These are phyloP conservation scores for Viola odorata DNA, from an alignment of 345 rosid genomes.

Conservation along the genomic window DNA sequence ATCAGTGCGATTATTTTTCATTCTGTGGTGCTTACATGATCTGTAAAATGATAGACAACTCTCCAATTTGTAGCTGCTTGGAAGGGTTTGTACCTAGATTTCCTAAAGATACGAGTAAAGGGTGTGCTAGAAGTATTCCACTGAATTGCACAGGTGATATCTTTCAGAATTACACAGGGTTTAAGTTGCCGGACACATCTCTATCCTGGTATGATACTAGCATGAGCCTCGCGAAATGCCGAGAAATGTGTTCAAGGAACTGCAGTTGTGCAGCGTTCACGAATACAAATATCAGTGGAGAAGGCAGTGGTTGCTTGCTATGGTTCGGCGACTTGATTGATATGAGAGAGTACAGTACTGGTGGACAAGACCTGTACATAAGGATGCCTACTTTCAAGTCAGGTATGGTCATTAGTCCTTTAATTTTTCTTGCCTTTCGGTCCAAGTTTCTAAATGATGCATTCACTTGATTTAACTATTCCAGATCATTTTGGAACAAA, in stretches of 20 bases:
- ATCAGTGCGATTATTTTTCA: conserved; percentile 18
- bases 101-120: background rate
- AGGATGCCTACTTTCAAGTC: conserved; percentile 1
- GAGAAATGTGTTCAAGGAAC: background rate
- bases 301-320: conserved; percentile 14
- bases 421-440: no score
- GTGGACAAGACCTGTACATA: conserved; percentile 8
- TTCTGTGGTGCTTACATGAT: conserved; percentile 12
- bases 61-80: conserved; percentile 8
- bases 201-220: background rate
- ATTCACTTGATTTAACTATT: background rate
- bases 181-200: conserved; percentile 11
- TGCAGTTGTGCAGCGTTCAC: conserved; percentile 10
- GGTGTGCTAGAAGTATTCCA: conserved; percentile 7
- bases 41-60: background rate
- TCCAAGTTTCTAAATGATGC: no score
- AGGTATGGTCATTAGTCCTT: conserved; percentile 1
- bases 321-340: conserved; percentile 16
- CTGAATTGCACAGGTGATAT: background rate
- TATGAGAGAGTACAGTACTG: background rate
- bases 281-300: background rate
- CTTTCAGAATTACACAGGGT: background rate
- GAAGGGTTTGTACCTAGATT: conserved; percentile 7
- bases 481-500: no score
- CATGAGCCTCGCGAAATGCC: conserved; percentile 2